Percentiles rank a stretch among this genome's conserved stretches.
Conservation (phyloP, 2,329 filamentous ascomycete species). For the Stemphylium vesicarium region DNA sequence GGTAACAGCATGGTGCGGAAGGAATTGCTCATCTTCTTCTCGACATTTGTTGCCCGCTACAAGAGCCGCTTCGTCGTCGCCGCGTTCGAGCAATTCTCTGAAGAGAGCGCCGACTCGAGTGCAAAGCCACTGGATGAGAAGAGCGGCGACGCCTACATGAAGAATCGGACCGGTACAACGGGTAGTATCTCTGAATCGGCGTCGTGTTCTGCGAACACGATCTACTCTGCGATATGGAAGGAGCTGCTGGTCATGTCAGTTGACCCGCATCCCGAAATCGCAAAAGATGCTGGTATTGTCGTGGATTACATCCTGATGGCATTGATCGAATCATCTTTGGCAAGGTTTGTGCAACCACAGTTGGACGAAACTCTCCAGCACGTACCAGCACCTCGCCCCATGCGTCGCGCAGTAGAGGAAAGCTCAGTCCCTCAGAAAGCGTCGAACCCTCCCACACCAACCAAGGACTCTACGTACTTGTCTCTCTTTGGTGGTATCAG, state of each 20-base stretch:
- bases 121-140: slow-evolving; percentile 29
- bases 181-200: slow-evolving; percentile 15
- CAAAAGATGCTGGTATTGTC: slow-evolving; percentile 81
- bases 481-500: slow-evolving; percentile 63
- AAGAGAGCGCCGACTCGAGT: slow-evolving; percentile 65
- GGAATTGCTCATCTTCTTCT: slow-evolving; percentile 92
- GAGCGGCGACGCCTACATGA: slow-evolving; percentile 41
- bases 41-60: slow-evolving; percentile 87
- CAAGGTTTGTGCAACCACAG: slow-evolving; percentile 70
- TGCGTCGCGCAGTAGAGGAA: slow-evolving; percentile 40
- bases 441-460: slow-evolving; percentile 55
- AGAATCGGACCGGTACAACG: slow-evolving; percentile 25
- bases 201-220: slow-evolving; percentile 75
- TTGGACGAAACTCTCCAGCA: slow-evolving; percentile 71
- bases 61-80: slow-evolving; percentile 91
- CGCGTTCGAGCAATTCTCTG: slow-evolving; percentile 86
- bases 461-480: slow-evolving; percentile 65
- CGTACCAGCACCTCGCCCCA: slow-evolving; percentile 55
- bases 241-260: slow-evolving; percentile 88
- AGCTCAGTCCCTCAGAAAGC: slow-evolving; percentile 50
- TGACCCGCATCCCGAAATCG: slow-evolving; percentile 92
- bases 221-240: slow-evolving; percentile 94
- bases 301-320: slow-evolving; percentile 84
- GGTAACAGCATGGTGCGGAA: slow-evolving; percentile 93
- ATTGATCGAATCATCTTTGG: slow-evolving; percentile 78